Percentiles rank a stretch among this genome's conserved stretches.
Evolutionary conservation across 352 stramenopile genomes (phyloP).

Genomic region (Globisporangium abappressorium): DNA sequence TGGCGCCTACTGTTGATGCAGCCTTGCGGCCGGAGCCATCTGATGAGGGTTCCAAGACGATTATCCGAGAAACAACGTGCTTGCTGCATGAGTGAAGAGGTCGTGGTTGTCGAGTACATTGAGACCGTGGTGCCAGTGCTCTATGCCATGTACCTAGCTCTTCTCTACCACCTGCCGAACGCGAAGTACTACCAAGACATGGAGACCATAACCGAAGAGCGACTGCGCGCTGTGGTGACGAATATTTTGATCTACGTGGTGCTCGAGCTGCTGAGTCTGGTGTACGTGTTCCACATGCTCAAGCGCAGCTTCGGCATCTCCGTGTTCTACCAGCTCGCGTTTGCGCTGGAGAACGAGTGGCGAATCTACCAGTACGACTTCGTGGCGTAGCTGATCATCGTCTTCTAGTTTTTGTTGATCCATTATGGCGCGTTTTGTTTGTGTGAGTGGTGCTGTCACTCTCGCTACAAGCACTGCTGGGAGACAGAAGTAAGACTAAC

Average conservation of each 20-base stretch:
- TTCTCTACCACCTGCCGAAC: slow-evolving; percentile 5
- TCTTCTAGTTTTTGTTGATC: slow-evolving; percentile 31
- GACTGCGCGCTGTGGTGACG: background rate
- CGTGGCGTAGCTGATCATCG: slow-evolving; percentile 25
- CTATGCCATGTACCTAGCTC: slow-evolving; percentile 3
- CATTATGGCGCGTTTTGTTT: slow-evolving; percentile 20
- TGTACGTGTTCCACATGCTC: background rate
- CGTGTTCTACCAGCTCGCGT: slow-evolving; percentile 5
- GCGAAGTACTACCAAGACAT: slow-evolving; percentile 10
- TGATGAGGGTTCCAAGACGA: background rate
- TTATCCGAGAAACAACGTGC: background rate
- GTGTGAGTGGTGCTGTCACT: no score
- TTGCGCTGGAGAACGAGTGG: slow-evolving; percentile 23
- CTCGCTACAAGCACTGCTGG: no score
- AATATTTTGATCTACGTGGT: slow-evolving; percentile 5
- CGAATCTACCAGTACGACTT: slow-evolving; percentile 26
- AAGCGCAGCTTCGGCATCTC: background rate
- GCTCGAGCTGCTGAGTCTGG: background rate
- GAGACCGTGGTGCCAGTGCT: slow-evolving; percentile 4
- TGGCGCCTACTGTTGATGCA: no score
- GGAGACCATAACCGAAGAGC: background rate
- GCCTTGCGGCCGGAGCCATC: background rate
- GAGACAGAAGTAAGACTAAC: no score
- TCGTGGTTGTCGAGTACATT: slow-evolving; percentile 5
- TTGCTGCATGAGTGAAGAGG: background rate